Evolutionary conservation across 305 asterid genomes (phyloP).

Genomic region (Solanum hybrid): DNA sequence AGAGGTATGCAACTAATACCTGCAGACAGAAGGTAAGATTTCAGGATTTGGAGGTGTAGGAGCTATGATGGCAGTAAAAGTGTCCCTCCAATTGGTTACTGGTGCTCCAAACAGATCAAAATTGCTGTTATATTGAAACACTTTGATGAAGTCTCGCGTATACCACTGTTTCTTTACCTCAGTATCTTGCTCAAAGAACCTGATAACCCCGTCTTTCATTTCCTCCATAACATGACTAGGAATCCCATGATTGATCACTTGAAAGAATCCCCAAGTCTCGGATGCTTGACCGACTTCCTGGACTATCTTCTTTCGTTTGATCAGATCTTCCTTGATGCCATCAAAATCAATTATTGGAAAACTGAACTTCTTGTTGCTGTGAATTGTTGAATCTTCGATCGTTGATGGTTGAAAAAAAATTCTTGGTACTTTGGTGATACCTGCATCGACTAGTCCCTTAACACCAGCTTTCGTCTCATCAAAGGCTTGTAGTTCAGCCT

Average conservation of each 20-base stretch:
- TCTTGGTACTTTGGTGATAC: not conserved
- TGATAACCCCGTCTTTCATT: slow-evolving; percentile 1
- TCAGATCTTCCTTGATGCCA: not conserved
- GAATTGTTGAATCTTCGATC: not conserved
- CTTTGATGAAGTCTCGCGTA: not conserved
- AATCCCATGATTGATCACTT: slow-evolving; percentile 4
- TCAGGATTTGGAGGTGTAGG: slow-evolving; percentile 8
- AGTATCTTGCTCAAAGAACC: slow-evolving; percentile 8
- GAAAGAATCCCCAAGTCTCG: slow-evolving; percentile 3
- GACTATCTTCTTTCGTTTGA: not conserved
- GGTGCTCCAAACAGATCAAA: slow-evolving; percentile 3
- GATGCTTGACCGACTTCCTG: not conserved
- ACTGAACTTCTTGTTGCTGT: not conserved
- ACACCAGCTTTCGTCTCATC: slow-evolving; percentile 9
- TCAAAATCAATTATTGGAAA: slow-evolving; percentile 1
- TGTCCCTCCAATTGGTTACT: slow-evolving; percentile 9
- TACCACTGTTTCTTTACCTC: slow-evolving; percentile 6
- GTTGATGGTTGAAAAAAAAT: not conserved
- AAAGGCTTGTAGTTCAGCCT: slow-evolving; percentile 1
- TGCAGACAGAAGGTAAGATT: not conserved
- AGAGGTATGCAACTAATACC: not conserved
- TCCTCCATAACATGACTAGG: not conserved
- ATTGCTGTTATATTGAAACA: not conserved
- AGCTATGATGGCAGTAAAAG: not conserved
- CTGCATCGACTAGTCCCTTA: slow-evolving; percentile 8